phyloP scores from a whole-genome alignment of 1,139 yeast genomes.

The Saccharomyces pastorianus region DNA sequence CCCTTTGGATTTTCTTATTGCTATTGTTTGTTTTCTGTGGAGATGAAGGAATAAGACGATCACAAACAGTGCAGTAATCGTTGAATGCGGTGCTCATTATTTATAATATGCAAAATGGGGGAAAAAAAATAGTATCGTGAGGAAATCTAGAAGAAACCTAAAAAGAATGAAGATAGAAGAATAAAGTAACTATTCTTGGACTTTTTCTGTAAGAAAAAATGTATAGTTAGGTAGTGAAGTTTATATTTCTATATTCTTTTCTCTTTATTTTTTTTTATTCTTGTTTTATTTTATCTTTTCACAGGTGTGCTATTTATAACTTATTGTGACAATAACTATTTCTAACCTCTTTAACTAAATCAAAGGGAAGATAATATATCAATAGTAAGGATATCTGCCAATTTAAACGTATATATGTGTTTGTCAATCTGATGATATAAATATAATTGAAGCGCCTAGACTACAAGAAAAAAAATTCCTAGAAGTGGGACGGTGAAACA shows the following conservation, averaged over 20 bases:
- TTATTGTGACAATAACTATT: not conserved
- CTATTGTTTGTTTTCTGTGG: not conserved
- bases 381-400: not conserved
- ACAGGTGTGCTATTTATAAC: not conserved
- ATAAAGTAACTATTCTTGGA: not conserved
- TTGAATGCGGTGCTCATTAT: conserved; percentile 43
- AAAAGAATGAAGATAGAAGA: not conserved
- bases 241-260: not conserved
- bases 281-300: not conserved
- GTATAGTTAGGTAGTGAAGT: not conserved
- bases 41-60: conserved; percentile 39
- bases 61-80: conserved; percentile 58
- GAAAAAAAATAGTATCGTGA: not conserved
- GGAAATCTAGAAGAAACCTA: not conserved
- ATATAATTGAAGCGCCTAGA: not conserved
- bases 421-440: not conserved
- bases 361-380: not conserved
- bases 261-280: not conserved
- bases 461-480: too few species aligned
- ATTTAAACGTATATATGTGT: not conserved
- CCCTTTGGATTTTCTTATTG: not conserved
- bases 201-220: not conserved
- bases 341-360: not conserved
- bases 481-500: not conserved
- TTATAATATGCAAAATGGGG: not conserved